Conservation (phyloP, 768 basidiomycete species). For the Phanerochaete carnosa region DNA sequence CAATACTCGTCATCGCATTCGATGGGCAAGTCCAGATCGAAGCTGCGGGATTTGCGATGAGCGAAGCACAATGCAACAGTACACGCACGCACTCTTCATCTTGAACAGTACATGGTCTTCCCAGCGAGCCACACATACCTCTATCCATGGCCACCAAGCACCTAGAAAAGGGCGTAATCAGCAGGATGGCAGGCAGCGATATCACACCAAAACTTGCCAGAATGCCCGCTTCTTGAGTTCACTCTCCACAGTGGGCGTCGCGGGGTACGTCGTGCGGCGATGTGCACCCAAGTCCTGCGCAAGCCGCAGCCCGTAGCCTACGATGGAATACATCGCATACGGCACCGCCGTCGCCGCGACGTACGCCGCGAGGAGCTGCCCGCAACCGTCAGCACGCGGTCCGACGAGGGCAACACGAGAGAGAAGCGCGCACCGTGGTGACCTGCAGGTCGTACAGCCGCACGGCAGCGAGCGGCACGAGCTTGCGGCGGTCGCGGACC, state of each 20-base stretch:
- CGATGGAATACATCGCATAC: conserved; percentile 6
- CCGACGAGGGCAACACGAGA: conserved; percentile 13
- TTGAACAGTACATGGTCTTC: conserved; percentile 64
- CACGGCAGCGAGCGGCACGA: conserved; percentile 43
- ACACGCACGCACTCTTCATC: conserved; percentile 69
- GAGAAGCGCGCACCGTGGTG: conserved; percentile 45
- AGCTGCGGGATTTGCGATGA: conserved; percentile 32
- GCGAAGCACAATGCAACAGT: background rate
- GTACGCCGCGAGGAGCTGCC: conserved; percentile 6
- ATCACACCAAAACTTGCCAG: conserved; percentile 38
- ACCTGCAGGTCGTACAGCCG: conserved; percentile 66
- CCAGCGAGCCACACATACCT: conserved; percentile 43
- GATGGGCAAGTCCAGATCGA: conserved; percentile 68
- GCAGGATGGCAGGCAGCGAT: background rate
- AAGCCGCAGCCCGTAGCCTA: conserved; percentile 46
- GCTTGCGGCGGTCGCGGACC: conserved; percentile 51
- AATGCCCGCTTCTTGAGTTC: conserved; percentile 81
- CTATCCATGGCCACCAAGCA: conserved; percentile 45
- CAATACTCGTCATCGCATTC: conserved; percentile 42
- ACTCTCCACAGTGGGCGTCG: conserved; percentile 46
- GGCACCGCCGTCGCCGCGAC: conserved; percentile 6
- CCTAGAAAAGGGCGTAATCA: conserved; percentile 28
- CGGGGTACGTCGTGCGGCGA: conserved; percentile 52
- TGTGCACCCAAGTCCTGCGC: conserved; percentile 73
- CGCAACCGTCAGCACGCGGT: background rate